Conservation (phyloP, 2,329 filamentous ascomycete genomes). For the Ophiocordyceps camponoti-leonardi region DNA sequence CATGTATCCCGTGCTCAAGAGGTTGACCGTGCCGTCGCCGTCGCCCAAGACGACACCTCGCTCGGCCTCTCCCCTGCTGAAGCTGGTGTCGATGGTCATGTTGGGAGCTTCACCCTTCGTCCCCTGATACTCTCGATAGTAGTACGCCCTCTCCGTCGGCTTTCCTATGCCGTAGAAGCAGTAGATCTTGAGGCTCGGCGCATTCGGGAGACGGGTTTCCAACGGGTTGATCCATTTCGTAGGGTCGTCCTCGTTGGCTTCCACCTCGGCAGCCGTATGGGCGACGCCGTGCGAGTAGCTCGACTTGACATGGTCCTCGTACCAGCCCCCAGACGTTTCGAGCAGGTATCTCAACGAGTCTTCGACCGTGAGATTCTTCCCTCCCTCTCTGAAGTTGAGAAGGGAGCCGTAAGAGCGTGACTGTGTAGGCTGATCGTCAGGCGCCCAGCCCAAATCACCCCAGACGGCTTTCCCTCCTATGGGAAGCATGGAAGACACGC, state of each 20-base stretch:
- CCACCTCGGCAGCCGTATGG: constrained; percentile 60
- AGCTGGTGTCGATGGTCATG: constrained; percentile 52
- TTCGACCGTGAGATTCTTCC: constrained; percentile 63
- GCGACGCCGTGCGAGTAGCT: constrained; percentile 86
- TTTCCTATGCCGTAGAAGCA: constrained; percentile 97
- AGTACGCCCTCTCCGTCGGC: constrained; percentile 82
- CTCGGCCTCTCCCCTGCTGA: constrained; percentile 49
- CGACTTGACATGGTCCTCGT: constrained; percentile 49
- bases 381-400: constrained; percentile 59
- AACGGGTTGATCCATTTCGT: constrained; percentile 91
- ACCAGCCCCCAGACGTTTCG: constrained; percentile 72
- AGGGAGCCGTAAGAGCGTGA: constrained; percentile 61
- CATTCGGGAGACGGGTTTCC: constrained; percentile 70
- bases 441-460: constrained; percentile 76
- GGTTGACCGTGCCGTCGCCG: constrained; percentile 86
- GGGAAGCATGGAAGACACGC: constrained; percentile 89
- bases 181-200: constrained; percentile 83
- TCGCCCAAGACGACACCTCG: constrained; percentile 88
- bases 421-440: constrained; percentile 66
- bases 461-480: constrained; percentile 90
- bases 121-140: constrained; percentile 56
- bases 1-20: constrained; percentile 89
- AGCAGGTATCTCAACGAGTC: constrained; percentile 65
- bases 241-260: constrained; percentile 59
- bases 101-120: constrained; percentile 52